Evolutionary conservation across 306 rosid genomes (phyloP), one percentile per base, ranked within the genome.

Genomic region (Mimosa pudica): DNA sequence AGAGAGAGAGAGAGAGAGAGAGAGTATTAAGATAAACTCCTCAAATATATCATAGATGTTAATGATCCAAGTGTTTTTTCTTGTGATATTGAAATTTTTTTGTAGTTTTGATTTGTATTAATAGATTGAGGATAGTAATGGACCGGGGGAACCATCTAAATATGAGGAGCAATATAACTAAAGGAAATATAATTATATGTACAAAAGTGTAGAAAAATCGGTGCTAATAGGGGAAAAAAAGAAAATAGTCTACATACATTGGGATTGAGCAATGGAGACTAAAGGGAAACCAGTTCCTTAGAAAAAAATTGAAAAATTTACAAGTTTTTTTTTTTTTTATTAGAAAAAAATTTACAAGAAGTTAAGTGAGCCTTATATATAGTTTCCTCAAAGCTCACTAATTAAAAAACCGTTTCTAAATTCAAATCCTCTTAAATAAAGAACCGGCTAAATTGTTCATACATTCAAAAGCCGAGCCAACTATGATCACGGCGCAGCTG

Each of bases 401-500:
- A 51, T 5, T 51, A 47, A 64, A 51, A 17, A 62, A 42, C 68
- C 68, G 38, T 62, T 60, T 60, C 5, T 4, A 17, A 18, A 57
- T 57, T 57, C 1, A 18, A 57, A 30, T 32, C 12, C 67, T 32
- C 73, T 5, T 10, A 30, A 18, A n/a, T 24, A 14, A 3, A 51
- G 52, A 64, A 44, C 77, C 48, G 44, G 72, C 79, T 75, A 70
- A 61, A 42, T 20, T 18, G 35, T 55, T 63, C 35, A 60, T 36
- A 30, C 76, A 18, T 11, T 3, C 32, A 73, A 47, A 12, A 80
- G 55, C 18, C 74, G 24, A 78, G 74, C n/a, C 58, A 8, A 74
- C 33, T 66, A 81, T 70, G 65, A 60, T 89, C 85, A 92, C 0
- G 97, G 92, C 13, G 84, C 87, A 65, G 90, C 87, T 6, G 95